These are phyloP conservation scores for Aureobasidium subglaciale DNA, from an alignment of 2,329 filamentous ascomycete genomes.

Conservation along the genomic window DNA sequence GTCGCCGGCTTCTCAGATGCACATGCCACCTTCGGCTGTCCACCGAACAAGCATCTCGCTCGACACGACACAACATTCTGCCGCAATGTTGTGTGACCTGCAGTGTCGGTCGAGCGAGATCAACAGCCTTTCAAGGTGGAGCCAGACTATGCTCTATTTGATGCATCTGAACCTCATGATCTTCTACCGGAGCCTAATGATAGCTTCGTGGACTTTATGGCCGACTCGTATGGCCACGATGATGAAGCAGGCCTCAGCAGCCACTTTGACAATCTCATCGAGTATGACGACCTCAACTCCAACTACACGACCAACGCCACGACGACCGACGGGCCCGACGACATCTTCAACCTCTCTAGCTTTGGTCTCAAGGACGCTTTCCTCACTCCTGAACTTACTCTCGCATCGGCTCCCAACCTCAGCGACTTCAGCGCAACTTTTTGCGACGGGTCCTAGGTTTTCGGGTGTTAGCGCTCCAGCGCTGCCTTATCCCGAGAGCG, in stretches of 20 bases:
- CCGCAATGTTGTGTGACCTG: slow-evolving; percentile 99
- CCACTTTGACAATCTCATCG: slow-evolving; percentile 16
- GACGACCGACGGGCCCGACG: slow-evolving; percentile 4
- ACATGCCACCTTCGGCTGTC: slow-evolving; percentile 5
- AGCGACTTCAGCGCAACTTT: slow-evolving; percentile 19
- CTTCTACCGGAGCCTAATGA: slow-evolving; percentile 27
- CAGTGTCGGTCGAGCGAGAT: slow-evolving; percentile 79
- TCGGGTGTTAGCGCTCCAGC: slow-evolving; percentile 19
- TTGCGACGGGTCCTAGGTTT: slow-evolving; percentile 19
- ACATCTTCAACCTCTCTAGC: slow-evolving; percentile 12
- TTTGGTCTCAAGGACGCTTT: slow-evolving; percentile 14
- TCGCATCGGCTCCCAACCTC: slow-evolving; percentile 16
- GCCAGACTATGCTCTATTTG: slow-evolving; percentile 24
- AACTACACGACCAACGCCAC: slow-evolving; percentile 12
- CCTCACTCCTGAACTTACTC: slow-evolving; percentile 15
- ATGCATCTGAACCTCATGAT: slow-evolving; percentile 27
- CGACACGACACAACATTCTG: slow-evolving; percentile 99
- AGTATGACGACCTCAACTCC: neutral
- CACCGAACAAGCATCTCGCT: slow-evolving; percentile 38
- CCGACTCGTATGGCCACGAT: slow-evolving; percentile 28
- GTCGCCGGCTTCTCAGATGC: slow-evolving; percentile 13
- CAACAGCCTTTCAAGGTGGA: slow-evolving; percentile 17
- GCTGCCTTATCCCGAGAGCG: slow-evolving; percentile 15
- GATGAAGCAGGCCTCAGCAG: slow-evolving; percentile 11
- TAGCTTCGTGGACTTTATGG: slow-evolving; percentile 29